Evolutionary conservation across 2,329 filamentous ascomycete genomes (phyloP).

Genomic region (Paecilomyces variotii): DNA sequence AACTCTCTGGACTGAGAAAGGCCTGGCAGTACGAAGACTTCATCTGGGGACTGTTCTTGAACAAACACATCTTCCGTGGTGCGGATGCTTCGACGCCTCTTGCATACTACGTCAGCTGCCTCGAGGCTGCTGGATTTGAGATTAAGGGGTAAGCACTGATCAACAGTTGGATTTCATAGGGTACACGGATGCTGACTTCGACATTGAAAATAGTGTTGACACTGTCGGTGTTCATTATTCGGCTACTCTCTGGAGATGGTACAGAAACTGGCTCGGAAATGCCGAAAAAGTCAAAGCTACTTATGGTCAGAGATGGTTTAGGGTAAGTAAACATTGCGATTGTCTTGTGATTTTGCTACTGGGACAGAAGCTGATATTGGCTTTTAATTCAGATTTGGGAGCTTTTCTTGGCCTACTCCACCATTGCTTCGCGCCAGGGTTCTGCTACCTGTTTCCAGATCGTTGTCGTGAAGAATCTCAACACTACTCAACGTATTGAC

Average conservation of each 20-base stretch:
- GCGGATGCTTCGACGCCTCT: conserved; percentile 92
- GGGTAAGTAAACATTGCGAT: conserved; percentile 51
- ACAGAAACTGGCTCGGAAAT: conserved; percentile 96
- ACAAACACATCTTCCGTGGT: conserved; percentile 98
- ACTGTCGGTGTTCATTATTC: conserved; percentile 96
- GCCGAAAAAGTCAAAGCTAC: conserved; percentile 85
- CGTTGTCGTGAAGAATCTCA: conserved; percentile 83
- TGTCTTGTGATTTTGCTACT: conserved; percentile 1
- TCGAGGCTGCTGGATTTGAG: conserved; percentile 84
- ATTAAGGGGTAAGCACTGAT: conserved; percentile 55
- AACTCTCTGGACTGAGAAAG: conserved; percentile 89
- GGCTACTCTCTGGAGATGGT: conserved; percentile 95
- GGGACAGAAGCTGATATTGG: conserved; percentile 5
- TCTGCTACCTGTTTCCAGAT: conserved; percentile 82
- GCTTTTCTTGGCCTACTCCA: conserved; percentile 78
- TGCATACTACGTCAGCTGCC: conserved; percentile 72
- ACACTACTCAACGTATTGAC: conserved; percentile 73
- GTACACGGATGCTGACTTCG: neutral
- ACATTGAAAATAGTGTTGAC: conserved; percentile 50
- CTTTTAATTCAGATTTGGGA: conserved; percentile 65
- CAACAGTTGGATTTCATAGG: neutral
- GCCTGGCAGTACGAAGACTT: conserved; percentile 97
- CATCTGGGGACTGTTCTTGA: conserved; percentile 98
- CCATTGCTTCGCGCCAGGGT: conserved; percentile 77
- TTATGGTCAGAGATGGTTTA: conserved; percentile 93